Base-by-base conservation (phyloP, 139 green algal species). In the Raphidocelis subcapitata region DNA sequence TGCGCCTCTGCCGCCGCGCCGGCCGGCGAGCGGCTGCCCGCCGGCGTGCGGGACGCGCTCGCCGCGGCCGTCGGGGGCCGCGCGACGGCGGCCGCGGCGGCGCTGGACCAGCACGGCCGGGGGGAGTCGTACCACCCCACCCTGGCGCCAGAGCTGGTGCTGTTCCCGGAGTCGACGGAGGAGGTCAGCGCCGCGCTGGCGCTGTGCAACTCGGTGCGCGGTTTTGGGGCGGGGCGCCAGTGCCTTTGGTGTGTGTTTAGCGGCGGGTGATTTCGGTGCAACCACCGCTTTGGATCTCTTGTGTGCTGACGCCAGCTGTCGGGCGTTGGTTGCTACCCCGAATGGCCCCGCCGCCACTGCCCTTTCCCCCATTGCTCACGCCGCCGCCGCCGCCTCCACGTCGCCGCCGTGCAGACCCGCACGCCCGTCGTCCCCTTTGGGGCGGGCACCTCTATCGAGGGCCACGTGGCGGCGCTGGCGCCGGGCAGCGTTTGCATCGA, bases 341-440 rank as follows among this genome's bases (percentile, higher is more conserved):
- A n/a, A n/a, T n/a, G n/a, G n/a, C n/a, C n/a, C n/a, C n/a, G n/a
- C n/a, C n/a, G n/a, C n/a, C n/a, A n/a, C n/a, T n/a, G n/a, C n/a
- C n/a, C n/a, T n/a, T n/a, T n/a, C n/a, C n/a, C n/a, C n/a, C n/a
- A n/a, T n/a, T n/a, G n/a, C n/a, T n/a, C n/a, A n/a, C n/a, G n/a
- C n/a, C n/a, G n/a, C n/a, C n/a, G n/a, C n/a, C n/a, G n/a, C n/a
- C n/a, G n/a, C n/a, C n/a, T n/a, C n/a, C n/a, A n/a, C n/a, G n/a
- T n/a, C n/a, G n/a, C n/a, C n/a, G n/a, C n/a, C n/a, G n/a, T n/a
- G n/a, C n/a, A n/a, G n/a, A n/a, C 65, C 54, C 66, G 46, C 60
- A 70, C 66, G 4, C 83, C 86, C 14, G 64, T 93, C 35, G 72
- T 92, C 4, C 86, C 87, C 1, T 93, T 85, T 73, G 86, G 86